Conservation (phyloP, 1,284 basidiomycete species). For the Ganoderma lingzhi region DNA sequence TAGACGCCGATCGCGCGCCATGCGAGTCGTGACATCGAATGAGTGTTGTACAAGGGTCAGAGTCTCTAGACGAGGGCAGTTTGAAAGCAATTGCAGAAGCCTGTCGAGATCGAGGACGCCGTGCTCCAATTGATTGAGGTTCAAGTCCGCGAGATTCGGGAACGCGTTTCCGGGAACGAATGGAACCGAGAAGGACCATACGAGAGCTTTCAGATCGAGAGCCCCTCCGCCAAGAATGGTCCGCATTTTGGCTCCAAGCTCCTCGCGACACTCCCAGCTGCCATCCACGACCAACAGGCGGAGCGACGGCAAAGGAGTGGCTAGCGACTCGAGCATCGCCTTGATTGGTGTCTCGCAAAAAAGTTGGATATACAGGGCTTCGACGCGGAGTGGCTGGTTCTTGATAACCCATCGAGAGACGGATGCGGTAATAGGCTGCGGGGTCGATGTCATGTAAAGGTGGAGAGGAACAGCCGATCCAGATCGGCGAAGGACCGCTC, state of each 20-base stretch:
- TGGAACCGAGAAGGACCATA: not conserved
- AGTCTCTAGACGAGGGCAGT: not conserved
- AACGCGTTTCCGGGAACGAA: slow-evolving; percentile 10
- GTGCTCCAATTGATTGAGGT: not conserved
- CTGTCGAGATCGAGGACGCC: not conserved
- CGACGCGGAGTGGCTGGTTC: not conserved
- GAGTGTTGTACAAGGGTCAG: not conserved
- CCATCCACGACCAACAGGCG: not conserved
- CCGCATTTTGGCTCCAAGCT: not conserved
- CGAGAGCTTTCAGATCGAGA: not conserved
- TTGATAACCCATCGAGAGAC: not conserved
- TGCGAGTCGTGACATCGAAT: not conserved
- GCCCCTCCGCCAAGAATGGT: not conserved
- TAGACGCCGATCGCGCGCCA: not conserved
- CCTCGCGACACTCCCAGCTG: no score
- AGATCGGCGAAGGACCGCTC: not conserved
- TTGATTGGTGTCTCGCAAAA: no score
- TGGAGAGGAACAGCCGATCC: not conserved
- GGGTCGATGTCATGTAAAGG: not conserved
- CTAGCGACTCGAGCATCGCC: not conserved
- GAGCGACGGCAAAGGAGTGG: not conserved
- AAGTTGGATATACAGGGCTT: not conserved
- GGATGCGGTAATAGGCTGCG: not conserved
- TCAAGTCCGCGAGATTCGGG: slow-evolving; percentile 1
- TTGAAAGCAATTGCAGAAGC: not conserved